Base-by-base conservation (phyloP, 805 yeast genomes). In the Citeromyces nyonsensis region DNA sequence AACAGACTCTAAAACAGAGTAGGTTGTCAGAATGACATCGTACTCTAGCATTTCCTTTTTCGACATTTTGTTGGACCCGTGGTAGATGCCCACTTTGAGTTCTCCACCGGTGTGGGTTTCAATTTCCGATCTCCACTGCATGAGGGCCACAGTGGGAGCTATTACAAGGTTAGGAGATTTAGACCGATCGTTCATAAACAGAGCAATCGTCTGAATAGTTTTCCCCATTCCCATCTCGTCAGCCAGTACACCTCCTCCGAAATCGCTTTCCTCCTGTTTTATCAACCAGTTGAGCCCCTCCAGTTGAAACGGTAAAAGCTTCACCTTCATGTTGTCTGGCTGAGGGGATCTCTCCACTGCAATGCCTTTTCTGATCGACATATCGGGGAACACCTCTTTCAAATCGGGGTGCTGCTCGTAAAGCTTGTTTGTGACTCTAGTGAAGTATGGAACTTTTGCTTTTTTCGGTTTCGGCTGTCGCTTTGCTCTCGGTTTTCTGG, bases 161-260 rank as follows among this genome's bases (percentile, higher is more conserved):
- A 91, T 80, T 4, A 91, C 97, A 38, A 91, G 57, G 41, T 76
- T 82, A 7, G 96, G 96, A 8, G 70, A 57, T 41, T 73, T 75
- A 1, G 58, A 45, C 32, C 63, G 48, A 50, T 84, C 93, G 30
- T 63, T 52, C 73, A 86, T 71, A 47, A 91, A 69, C 29, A 91
- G 55, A 0, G 93, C 91, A 38, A 91, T 88, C 26, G 95, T 88
- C 55, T 91, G 98, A 32, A 91, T 86, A 1, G 99, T 91, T 46
- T 91, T 91, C 40, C 99, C 99, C 97, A 91, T 88, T 25, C 99
- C 99, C 99, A 91, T 91, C 54, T 91, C 99, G 59, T 91, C 99
- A 4, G 98, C 97, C 30, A 91, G 59, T 7, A 91, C 77, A 10
- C 97, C 98, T 15, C 98, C 98, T 10, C 68, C 63, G 52, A 79